Conservation (phyloP, 2,329 filamentous ascomycete genomes). For the Malbranchea zuffiana region DNA sequence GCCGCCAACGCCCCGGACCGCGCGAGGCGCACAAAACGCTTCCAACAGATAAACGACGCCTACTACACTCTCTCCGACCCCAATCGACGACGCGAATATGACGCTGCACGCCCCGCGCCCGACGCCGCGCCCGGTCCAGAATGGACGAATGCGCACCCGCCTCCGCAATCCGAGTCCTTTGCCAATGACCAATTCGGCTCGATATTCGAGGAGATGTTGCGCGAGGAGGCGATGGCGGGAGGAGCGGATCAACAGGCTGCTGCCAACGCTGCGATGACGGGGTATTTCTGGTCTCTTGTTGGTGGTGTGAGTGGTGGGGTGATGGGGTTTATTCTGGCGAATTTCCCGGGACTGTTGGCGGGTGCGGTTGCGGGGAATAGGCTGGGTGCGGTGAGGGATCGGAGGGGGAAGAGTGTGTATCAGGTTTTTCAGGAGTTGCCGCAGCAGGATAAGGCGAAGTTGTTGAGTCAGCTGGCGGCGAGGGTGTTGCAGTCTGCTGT, state of each 20-base stretch:
- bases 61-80: conserved; percentile 85
- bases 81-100: conserved; percentile 69
- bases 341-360: conserved; percentile 77
- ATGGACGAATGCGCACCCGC: conserved; percentile 3
- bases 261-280: conserved; percentile 34
- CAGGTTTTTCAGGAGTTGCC: conserved; percentile 79
- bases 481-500: conserved; percentile 55
- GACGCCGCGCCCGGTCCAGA: conserved; percentile 31
- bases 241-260: conserved; percentile 50
- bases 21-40: conserved; percentile 66
- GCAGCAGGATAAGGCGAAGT: conserved; percentile 64
- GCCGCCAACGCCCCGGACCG: conserved; percentile 74
- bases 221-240: conserved; percentile 73
- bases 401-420: conserved; percentile 90
- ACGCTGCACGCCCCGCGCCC: conserved; percentile 50
- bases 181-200: conserved; percentile 77
- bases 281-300: conserved; percentile 67
- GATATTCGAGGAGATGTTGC: conserved; percentile 81
- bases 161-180: conserved; percentile 30
- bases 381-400: conserved; percentile 79
- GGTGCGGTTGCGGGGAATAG: conserved; percentile 88
- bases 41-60: conserved; percentile 85
- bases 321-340: conserved; percentile 89
- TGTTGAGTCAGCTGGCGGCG: conserved; percentile 73
- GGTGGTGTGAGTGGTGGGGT: conserved; percentile 80